Evolutionary conservation across 768 basidiomycete species (phyloP).

Genomic region (Asterophora parasitica): DNA sequence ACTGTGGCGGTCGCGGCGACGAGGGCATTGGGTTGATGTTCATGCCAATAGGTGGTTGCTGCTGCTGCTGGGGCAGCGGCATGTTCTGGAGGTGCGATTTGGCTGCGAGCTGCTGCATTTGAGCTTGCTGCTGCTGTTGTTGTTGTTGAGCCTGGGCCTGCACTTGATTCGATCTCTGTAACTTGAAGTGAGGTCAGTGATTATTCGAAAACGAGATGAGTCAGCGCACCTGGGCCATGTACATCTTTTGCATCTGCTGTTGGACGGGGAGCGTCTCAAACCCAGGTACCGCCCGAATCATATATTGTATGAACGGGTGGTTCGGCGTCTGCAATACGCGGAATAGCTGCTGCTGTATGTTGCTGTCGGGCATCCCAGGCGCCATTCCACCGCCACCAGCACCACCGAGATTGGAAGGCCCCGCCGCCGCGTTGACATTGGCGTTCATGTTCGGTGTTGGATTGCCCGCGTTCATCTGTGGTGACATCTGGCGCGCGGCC

Average conservation of each 20-base stretch:
- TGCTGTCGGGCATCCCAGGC: slow-evolving; percentile 13
- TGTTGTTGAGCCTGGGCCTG: slow-evolving; percentile 21
- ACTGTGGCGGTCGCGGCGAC: slow-evolving; percentile 12
- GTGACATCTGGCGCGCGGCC: slow-evolving; percentile 38
- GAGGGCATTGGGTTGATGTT: slow-evolving; percentile 20
- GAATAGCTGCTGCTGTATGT: slow-evolving; percentile 37
- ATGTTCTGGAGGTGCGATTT: slow-evolving; percentile 18
- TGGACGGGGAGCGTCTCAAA: slow-evolving; percentile 48
- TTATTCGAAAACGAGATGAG: background rate
- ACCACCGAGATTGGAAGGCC: background rate
- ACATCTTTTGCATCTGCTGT: slow-evolving; percentile 58
- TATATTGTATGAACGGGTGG: slow-evolving; percentile 56
- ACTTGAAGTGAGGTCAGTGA: background rate
- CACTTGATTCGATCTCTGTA: slow-evolving; percentile 22
- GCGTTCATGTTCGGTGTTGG: slow-evolving; percentile 9
- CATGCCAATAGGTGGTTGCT: background rate
- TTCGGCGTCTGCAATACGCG: slow-evolving; percentile 48
- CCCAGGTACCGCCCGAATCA: slow-evolving; percentile 45
- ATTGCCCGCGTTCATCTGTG: slow-evolving; percentile 19
- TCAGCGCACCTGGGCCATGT: slow-evolving; percentile 43
- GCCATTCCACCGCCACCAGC: background rate
- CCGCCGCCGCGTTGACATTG: slow-evolving; percentile 14
- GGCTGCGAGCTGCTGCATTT: slow-evolving; percentile 14
- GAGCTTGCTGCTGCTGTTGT: slow-evolving; percentile 12
- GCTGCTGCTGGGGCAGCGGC: slow-evolving; percentile 18